Base-by-base conservation (phyloP, 495 filamentous ascomycete genomes). In the Hyaloscypha bicolor region DNA sequence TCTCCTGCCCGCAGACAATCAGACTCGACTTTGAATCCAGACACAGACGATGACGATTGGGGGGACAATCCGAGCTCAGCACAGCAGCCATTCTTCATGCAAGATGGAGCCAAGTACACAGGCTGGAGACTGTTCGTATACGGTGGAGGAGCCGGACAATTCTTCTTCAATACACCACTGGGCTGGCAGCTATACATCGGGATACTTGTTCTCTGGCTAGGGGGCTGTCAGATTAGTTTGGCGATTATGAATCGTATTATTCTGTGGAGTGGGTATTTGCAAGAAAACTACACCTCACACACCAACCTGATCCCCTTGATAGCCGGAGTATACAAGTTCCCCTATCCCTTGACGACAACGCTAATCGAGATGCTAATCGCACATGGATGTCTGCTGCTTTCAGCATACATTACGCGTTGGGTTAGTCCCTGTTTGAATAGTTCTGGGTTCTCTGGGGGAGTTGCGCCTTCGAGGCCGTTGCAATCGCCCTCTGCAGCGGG, bases 321-420 rank as follows among this genome's bases (percentile, higher is more conserved):
- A 81, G 81, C 81, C 48, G 83, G 82, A 45, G 80, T 81, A 25
- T 84, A 84, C 61, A 85, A 83, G 73, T 84, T 86, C 64, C 76
- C 75, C 33, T 86, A 83, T 62, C 83, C 83, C 19, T 64, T 85
- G 8, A 80, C 82, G 16, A 76, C 79, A 31, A 81, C 82, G 0
- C 74, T 82, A 11, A 58, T 85, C n/a, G 77, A 86, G 61, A 76
- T 86, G 51, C 59, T 82, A 42, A 75, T 83, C 57, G 80, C 83
- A 12, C 70, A 72, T 45, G 63, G 39, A 12, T 71, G 60, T 21
- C 29, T 74, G 21, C 37, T 69, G 6, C 61, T 71, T 21, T 75
- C 68, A 4, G 73, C 73, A 55, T 66, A 66, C 57, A 67, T 75
- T 9, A 75, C 73, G 19, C 48, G 73, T 55, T 66, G 62, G 64